A percentile compares a stretch with the other conserved stretches of the same genome.
phyloP scores from a whole-genome alignment of 768 basidiomycete species.

The Termitomyces heimii region DNA sequence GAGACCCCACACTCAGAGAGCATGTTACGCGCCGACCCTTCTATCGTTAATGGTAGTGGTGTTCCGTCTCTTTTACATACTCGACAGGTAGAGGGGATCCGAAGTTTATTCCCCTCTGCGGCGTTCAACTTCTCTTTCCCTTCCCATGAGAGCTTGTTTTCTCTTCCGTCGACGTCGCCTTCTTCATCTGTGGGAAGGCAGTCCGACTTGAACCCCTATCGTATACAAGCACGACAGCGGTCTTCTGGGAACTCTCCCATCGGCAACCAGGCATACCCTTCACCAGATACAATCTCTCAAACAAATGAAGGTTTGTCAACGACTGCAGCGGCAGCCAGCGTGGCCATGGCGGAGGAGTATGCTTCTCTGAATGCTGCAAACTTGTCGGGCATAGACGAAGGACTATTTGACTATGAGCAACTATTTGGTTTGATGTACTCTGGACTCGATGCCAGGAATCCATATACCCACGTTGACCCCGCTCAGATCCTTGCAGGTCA shows the following conservation, averaged over 20 bases:
- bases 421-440: conserved; percentile 65
- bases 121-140: conserved; percentile 72
- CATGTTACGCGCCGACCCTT: conserved; percentile 73
- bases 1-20: conserved; percentile 79
- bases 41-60: conserved; percentile 37
- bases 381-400: conserved; percentile 48
- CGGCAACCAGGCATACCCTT: conserved; percentile 16
- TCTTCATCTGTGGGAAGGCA: conserved; percentile 16
- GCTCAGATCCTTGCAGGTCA: conserved; percentile 65
- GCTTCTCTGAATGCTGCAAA: conserved; percentile 57
- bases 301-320: conserved; percentile 53
- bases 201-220: conserved; percentile 10
- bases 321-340: conserved; percentile 57
- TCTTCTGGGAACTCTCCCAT: conserved; percentile 18
- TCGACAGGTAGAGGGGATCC: conserved; percentile 29
- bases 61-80: conserved; percentile 12
- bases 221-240: conserved; percentile 7
- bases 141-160: conserved; percentile 59
- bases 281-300: conserved; percentile 20
- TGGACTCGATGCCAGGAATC: conserved; percentile 39
- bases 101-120: conserved; percentile 57
- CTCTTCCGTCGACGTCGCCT: conserved; percentile 31
- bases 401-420: conserved; percentile 54
- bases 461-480: conserved; percentile 85
- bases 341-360: conserved; percentile 70